phyloP scores from a whole-genome alignment of 2,329 filamentous ascomycete genomes.

The Ophiocordyceps unilateralis region DNA sequence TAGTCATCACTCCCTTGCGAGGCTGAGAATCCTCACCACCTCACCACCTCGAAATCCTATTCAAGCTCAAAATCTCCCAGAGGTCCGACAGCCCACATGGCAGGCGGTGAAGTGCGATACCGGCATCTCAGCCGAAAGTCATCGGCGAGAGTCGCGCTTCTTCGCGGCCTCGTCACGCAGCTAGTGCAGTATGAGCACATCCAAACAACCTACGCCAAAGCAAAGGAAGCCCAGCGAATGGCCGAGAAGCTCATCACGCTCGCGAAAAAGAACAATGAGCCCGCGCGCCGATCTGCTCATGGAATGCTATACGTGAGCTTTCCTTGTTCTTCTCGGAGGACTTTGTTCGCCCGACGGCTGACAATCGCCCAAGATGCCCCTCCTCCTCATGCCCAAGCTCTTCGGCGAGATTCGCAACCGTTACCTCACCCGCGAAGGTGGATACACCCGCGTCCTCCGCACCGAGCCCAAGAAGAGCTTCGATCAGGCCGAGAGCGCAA shows the following conservation, averaged over 20 bases:
- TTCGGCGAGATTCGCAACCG: conserved; percentile 68
- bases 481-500: conserved; percentile 78
- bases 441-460: conserved; percentile 87
- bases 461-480: conserved; percentile 70
- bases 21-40: not conserved
- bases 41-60: conserved; percentile 9
- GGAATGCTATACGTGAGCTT: conserved; percentile 66
- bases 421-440: conserved; percentile 65
- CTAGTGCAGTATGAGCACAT: conserved; percentile 89
- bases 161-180: conserved; percentile 90
- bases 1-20: not conserved
- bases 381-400: conserved; percentile 63
- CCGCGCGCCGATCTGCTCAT: conserved; percentile 56
- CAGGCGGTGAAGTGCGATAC: conserved; percentile 73
- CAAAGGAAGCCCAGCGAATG: conserved; percentile 86
- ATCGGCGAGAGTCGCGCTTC: conserved; percentile 74
- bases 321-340: not conserved
- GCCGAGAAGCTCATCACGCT: conserved; percentile 90
- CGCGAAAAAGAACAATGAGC: conserved; percentile 83
- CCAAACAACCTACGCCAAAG: conserved; percentile 88
- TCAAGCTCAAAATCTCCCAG: not conserved
- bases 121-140: conserved; percentile 75
- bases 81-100: conserved; percentile 38
- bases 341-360: not conserved
- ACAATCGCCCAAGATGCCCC: conserved; percentile 38